These are phyloP conservation scores for Saccharum officinarum DNA, from an alignment of 176 grass and related monocot genomes.

Conservation along the genomic window DNA sequence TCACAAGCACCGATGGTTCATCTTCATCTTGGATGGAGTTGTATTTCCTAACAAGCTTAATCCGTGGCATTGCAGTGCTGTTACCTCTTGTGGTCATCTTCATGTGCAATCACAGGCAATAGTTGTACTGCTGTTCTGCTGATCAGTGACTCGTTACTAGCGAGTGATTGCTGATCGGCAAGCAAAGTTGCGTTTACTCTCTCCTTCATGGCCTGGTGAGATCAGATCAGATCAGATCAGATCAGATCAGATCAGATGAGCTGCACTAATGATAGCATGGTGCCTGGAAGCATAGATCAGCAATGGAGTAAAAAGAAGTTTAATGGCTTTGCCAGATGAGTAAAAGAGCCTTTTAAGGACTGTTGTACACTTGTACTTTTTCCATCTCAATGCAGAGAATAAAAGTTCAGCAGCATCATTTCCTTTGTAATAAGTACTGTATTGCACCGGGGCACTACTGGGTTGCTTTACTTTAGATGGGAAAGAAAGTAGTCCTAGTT, in stretches of 20 bases:
- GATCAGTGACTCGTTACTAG: background rate
- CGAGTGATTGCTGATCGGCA: background rate
- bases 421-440: background rate
- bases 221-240: no score
- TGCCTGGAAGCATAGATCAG: background rate
- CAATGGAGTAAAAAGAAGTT: background rate
- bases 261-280: background rate
- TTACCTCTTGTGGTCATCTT: background rate
- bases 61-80: background rate
- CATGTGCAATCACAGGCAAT: background rate
- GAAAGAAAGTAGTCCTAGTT: background rate
- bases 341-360: constrained; percentile 26
- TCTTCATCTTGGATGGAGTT: background rate
- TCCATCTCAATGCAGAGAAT: background rate
- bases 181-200: constrained; percentile 9
- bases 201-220: background rate
- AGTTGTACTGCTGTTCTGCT: background rate
- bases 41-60: background rate
- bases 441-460: background rate
- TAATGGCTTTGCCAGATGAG: constrained; percentile 4
- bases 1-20: no score
- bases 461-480: background rate
- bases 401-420: background rate
- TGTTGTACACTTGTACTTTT: background rate
- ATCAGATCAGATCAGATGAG: background rate